These are phyloP conservation scores for Neospora caninum DNA, from an alignment of 169 alveolate species.

Conservation along the genomic window DNA sequence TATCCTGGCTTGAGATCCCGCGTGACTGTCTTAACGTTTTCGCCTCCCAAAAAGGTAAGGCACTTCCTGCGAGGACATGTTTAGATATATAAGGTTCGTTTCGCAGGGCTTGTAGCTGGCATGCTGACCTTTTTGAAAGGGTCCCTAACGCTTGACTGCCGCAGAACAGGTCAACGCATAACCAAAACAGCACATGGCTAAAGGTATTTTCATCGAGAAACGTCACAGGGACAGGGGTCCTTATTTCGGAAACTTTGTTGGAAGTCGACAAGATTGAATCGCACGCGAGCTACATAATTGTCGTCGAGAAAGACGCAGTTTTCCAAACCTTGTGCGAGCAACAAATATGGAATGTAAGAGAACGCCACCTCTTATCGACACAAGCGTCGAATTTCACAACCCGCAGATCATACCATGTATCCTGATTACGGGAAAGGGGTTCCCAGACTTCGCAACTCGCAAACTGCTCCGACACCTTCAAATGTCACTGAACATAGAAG, in stretches of 20 bases:
- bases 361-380: background rate
- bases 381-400: background rate
- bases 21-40: constrained; percentile 50
- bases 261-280: constrained; percentile 19
- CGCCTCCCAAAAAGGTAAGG: constrained; percentile 62
- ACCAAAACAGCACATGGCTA: background rate
- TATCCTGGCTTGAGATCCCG: constrained; percentile 28
- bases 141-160: background rate
- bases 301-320: constrained; percentile 62
- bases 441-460: constrained; percentile 64
- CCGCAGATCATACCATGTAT: constrained; percentile 59
- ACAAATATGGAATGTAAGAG: constrained; percentile 54
- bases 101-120: constrained; percentile 62
- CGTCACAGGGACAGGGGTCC: constrained; percentile 29
- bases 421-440: constrained; percentile 60
- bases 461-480: constrained; percentile 4
- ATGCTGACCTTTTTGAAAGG: constrained; percentile 9
- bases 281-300: constrained; percentile 46
- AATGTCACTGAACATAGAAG: constrained; percentile 32
- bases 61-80: background rate
- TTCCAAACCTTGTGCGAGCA: constrained; percentile 55
- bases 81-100: background rate
- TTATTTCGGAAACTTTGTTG: constrained; percentile 47
- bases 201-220: background rate
- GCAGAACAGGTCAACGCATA: background rate